Evolutionary conservation across 2,329 filamentous ascomycete species (phyloP).

Genomic region (Bretziella fagacearum): DNA sequence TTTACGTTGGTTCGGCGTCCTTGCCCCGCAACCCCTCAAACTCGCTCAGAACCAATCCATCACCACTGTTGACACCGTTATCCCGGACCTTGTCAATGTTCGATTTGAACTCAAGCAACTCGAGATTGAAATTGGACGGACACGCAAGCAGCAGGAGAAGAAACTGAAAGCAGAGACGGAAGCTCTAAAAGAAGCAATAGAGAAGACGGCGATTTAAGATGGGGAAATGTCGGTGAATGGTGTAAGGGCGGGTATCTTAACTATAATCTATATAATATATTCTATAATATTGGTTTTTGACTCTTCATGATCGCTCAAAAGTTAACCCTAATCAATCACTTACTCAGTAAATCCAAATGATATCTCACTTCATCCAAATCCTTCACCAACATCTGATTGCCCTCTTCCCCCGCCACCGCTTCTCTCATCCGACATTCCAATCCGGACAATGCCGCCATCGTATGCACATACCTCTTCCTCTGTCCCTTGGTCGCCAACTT

Average conservation of each 20-base stretch:
- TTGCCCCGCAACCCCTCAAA: conserved; percentile 35
- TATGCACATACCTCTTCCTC: conserved; percentile 33
- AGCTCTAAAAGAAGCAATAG: background rate
- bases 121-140: conserved; percentile 51
- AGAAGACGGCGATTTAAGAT: background rate
- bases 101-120: conserved; percentile 43
- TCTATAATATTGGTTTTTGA: too few species aligned
- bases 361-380: conserved; percentile 20
- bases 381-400: conserved; percentile 23
- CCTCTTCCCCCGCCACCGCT: conserved; percentile 17
- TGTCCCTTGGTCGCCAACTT: conserved; percentile 29
- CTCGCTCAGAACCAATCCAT: conserved; percentile 43
- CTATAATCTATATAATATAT: too few species aligned
- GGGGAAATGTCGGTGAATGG: too few species aligned
- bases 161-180: conserved; percentile 17
- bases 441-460: conserved; percentile 32
- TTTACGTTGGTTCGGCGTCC: conserved; percentile 38
- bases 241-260: too few species aligned
- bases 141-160: conserved; percentile 37
- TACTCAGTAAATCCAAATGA: background rate
- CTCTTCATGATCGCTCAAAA: too few species aligned
- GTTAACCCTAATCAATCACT: background rate
- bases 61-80: conserved; percentile 35
- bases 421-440: conserved; percentile 28
- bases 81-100: conserved; percentile 42